phyloP scores from a whole-genome alignment of 2,329 filamentous ascomycete genomes.

The Neurospora crassa region DNA sequence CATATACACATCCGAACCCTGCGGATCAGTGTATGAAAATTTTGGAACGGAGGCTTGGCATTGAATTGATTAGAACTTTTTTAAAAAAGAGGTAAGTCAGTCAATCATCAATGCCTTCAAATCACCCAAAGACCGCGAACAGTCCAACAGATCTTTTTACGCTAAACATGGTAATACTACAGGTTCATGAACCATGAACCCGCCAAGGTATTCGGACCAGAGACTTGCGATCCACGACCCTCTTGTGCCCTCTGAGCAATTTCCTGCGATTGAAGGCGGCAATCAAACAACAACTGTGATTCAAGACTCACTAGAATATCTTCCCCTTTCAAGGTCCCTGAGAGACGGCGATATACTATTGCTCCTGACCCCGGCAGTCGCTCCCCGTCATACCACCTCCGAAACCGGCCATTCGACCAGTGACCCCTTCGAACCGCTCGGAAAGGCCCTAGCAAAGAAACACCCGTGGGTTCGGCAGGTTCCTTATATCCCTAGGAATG shows the following conservation, averaged over 20 bases:
- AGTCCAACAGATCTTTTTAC: neutral
- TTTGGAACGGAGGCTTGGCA: neutral
- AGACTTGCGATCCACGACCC: constrained; percentile 4
- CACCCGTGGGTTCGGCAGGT: constrained; percentile 59
- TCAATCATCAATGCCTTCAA: neutral
- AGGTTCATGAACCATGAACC: neutral
- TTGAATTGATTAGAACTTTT: neutral
- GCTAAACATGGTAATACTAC: neutral
- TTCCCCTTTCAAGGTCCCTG: constrained; percentile 38
- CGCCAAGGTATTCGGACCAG: neutral
- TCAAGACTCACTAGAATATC: constrained; percentile 34
- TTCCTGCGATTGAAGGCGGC: constrained; percentile 10
- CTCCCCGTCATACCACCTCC: constrained; percentile 32
- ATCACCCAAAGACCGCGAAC: neutral
- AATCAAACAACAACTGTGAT: constrained; percentile 20
- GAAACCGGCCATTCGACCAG: constrained; percentile 18
- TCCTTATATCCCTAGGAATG: constrained; percentile 55
- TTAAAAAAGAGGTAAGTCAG: neutral
- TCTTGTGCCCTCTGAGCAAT: constrained; percentile 5
- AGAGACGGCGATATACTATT: constrained; percentile 45
- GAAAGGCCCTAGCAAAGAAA: constrained; percentile 48
- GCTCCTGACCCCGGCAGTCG: constrained; percentile 48
- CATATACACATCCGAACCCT: neutral
- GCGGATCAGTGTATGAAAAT: neutral
- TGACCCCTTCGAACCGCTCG: constrained; percentile 67